A percentile compares a stretch with the other conserved stretches of the same genome.
phyloP scores from a whole-genome alignment of 73 alveolate genomes.

The Symbiodinium pilosum region DNA sequence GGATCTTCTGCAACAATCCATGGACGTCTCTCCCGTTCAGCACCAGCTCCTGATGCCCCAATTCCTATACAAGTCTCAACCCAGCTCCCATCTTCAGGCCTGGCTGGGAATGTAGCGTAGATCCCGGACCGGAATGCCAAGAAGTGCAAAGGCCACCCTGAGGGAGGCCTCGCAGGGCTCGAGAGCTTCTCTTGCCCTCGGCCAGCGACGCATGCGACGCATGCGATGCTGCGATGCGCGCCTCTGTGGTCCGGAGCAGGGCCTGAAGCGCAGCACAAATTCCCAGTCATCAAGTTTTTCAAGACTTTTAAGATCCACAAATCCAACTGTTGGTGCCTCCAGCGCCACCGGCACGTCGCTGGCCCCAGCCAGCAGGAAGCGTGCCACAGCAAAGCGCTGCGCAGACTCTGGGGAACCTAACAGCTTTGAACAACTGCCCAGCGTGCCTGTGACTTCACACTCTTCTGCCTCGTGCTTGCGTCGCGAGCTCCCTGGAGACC shows the following conservation, averaged over 20 bases:
- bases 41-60: background rate
- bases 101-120: constrained; percentile 1
- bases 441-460: no score
- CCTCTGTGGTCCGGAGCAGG: background rate
- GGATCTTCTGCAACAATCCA: background rate
- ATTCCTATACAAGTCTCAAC: background rate
- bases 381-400: constrained; percentile 42
- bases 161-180: constrained; percentile 11
- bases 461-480: background rate
- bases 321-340: background rate
- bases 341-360: constrained; percentile 58
- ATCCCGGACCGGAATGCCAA: background rate
- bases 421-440: background rate
- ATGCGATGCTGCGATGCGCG: background rate
- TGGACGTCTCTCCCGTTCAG: background rate
- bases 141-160: background rate
- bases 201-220: background rate
- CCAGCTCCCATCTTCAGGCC: background rate
- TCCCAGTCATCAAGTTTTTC: background rate
- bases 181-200: constrained; percentile 1
- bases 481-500: background rate
- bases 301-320: no score
- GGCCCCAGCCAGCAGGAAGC: constrained; percentile 65
- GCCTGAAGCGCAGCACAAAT: background rate
- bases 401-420: background rate